Base-by-base conservation (phyloP, 495 filamentous ascomycete genomes). In the Aspergillus hancockii region DNA sequence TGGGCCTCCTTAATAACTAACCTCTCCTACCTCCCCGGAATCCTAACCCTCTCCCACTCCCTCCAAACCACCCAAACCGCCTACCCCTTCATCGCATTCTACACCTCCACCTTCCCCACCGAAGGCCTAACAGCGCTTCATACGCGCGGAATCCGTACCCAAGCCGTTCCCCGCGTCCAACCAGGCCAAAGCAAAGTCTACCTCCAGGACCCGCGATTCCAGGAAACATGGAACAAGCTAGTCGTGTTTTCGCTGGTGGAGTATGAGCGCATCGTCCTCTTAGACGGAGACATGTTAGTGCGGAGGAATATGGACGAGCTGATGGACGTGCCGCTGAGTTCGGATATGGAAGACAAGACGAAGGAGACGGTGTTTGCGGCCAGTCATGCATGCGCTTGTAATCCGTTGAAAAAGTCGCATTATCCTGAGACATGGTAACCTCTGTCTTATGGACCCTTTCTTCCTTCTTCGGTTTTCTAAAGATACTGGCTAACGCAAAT, bases 211-310 rank as follows among this genome's bases (percentile, higher is more conserved):
- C 78, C 82, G 49, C 81, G 91, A 34, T 93, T 95, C 76, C 85
- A 89, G 69, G 90, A 92, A 63, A 88, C 85, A 80, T 95, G 90
- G 90, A 88, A 78, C 69, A 95, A 95, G 73, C 80, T 95, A n/a
- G 84, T 84, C 16, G 83, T 85, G 1, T 95, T 93, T 67, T 83
- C 82, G 13, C 77, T 93, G 8, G 72, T 73, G 13, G 43, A 89
- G 61, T 93, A 90, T 71, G 82, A 87, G 5, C 79, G 90, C 14
- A 80, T 95, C 21, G 84, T 92, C 18, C 85, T 88, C 68, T 80
- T 95, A n/a, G 91, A 95, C 71, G 86, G 85, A 63, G 91, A 95
- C 71, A 95, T 93, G 91, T 64, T 93, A 21, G 82, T 90, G 5
- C 73, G 84, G 52, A 73, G 77, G 57, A 92, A 92, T 67, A 93